Evolutionary conservation across 495 filamentous ascomycete genomes (phyloP), one percentile per base, ranked within the genome.

Genomic region (Pseudoneurospora amorphoporcata): DNA sequence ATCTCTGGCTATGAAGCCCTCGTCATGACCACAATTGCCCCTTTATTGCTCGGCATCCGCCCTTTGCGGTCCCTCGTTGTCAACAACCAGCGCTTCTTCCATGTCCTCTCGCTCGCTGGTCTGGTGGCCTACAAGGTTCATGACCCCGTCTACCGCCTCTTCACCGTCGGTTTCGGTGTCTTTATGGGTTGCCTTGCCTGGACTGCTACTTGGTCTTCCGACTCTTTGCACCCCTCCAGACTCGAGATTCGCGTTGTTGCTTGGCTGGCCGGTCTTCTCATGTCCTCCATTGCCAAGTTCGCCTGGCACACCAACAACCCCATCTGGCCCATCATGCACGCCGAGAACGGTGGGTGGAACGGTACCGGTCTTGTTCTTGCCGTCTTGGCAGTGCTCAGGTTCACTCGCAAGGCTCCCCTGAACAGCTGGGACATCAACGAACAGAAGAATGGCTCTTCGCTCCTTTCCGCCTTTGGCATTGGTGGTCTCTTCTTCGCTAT

Each of bases 301-400:
- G 93, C 94, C 4, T 95, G 90, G 87, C 85, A 90, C 73, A 98
- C 94, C n/a, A 98, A 96, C 82, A 99, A 99, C 78, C 96, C 96
- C 4, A 88, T 98, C 72, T 99, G 96, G 96, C 94, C 96, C 4
- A 92, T 94, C 73, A 91, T 97, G 88, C 90, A 97, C 81, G 87
- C 86, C 0, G 86, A 86, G 10, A 98, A 98, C 79, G 96, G 95
- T 70, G 96, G 96, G 8, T 94, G 90, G 90, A 98, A 99, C 81
- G 94, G 92, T 74, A 82, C 89, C 41, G 96, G 95, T 23, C 80
- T 98, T 69, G 79, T 86, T 68, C 80, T 99, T 7, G 96, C 91
- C 47, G 74, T 96, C 47, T 80, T 96, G 2, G 91, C 96, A 12
- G 87, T 91, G 17, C 78, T 94, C 43, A 82, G 89, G 40, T 92